Evolutionary conservation across 208 protist genomes (phyloP).

Genomic region (Trypanosoma mega): DNA sequence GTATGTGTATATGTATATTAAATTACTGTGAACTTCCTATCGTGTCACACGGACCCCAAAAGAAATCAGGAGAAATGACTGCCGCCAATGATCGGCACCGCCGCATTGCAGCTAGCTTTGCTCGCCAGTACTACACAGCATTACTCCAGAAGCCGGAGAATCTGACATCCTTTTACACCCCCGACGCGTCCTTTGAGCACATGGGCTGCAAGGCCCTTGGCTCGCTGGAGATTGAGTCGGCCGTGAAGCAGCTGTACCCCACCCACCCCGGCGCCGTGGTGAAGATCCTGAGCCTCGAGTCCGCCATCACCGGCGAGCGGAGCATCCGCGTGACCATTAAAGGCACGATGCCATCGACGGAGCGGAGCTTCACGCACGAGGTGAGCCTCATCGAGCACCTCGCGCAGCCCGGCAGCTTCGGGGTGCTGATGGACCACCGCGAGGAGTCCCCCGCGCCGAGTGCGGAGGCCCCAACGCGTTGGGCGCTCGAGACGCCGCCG

Average conservation of each 20-base stretch:
- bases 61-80: constrained; percentile 22
- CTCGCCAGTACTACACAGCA: constrained; percentile 61
- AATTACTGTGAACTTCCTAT: too few species aligned
- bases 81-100: constrained; percentile 21
- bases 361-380: constrained; percentile 58
- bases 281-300: constrained; percentile 35
- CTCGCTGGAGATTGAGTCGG: constrained; percentile 25
- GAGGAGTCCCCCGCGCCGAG: constrained; percentile 7
- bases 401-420: constrained; percentile 37
- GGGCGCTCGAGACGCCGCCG: constrained; percentile 56
- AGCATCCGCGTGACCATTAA: constrained; percentile 39
- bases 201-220: constrained; percentile 33
- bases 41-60: not conserved
- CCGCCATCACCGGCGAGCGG: constrained; percentile 29
- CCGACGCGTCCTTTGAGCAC: constrained; percentile 45
- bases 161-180: constrained; percentile 50
- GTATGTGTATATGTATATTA: too few species aligned
- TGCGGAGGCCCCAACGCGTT: constrained; percentile 24
- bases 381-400: constrained; percentile 57
- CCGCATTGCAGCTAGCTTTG: constrained; percentile 64
- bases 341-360: constrained; percentile 19
- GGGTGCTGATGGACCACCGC: constrained; percentile 54
- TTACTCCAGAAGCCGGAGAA: constrained; percentile 47
- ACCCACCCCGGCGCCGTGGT: constrained; percentile 21
- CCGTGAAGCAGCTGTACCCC: constrained; percentile 31